Conservation (phyloP, 106 monocot species). For the Xerophyta viscosa region DNA sequence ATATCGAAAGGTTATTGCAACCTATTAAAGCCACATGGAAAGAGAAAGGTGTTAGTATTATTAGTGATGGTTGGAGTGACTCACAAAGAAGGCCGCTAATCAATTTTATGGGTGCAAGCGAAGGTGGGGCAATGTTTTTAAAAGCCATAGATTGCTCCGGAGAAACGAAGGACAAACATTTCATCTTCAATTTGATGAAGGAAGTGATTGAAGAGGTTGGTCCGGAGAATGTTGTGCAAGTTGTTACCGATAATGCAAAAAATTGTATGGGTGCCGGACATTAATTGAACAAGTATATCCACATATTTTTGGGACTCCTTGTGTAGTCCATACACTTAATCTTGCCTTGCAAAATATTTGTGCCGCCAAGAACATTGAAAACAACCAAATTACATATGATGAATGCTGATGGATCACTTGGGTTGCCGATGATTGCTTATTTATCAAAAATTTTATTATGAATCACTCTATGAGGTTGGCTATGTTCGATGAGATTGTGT, state of each 20-base stretch:
- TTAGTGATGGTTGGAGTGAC: no score
- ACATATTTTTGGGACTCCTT: neutral
- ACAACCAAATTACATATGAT: neutral
- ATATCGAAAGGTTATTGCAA: no score
- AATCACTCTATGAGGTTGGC: no score
- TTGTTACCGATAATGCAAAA: neutral
- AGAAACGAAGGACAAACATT: neutral
- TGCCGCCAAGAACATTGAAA: neutral
- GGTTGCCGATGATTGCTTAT: neutral
- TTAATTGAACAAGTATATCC: neutral
- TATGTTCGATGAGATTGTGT: neutral
- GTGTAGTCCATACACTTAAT: neutral
- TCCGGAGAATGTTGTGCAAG: neutral
- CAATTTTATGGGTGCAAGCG: no score
- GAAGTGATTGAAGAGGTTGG: no score
- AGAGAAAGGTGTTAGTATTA: no score
- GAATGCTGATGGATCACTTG: neutral
- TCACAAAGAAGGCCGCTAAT: no score
- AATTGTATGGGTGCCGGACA: neutral
- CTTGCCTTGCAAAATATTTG: neutral
- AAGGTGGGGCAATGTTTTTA: neutral
- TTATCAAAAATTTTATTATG: neutral
- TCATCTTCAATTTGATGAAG: neutral
- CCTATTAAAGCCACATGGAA: no score
- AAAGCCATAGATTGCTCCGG: neutral